Evolutionary conservation across 1,139 yeast species (phyloP), one percentile per base, ranked within the genome.

Genomic region (Geotrichum aggregatum): DNA sequence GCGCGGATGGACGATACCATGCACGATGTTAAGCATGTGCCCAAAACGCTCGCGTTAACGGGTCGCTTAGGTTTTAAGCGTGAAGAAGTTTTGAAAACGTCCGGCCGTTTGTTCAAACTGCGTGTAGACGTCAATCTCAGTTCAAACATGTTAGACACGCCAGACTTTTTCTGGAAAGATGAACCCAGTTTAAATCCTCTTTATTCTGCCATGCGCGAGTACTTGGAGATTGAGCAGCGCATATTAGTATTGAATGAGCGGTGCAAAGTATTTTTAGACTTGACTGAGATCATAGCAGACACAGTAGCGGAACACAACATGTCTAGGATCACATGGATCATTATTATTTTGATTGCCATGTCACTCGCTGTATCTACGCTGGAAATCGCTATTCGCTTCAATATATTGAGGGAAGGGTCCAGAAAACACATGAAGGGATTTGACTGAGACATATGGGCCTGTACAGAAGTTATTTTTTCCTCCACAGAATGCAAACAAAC

Each of bases 101-200:
- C 96, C 0, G 98, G 98, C 13, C 83, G 86, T 64, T 71, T 92
- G 49, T 91, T 91, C 73, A 91, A 89, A 62, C 69, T 92, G 31
- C 74, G 98, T 46, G 96, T 91, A 7, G 98, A 92, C 68, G 98
- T 92, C 3, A 92, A 92, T 65, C 72, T 92, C 52, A 84, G 94
- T 5, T 87, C 96, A 13, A 87, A 89, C 56, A 91, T 92, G 22
- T 74, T 92, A 53, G 98, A 92, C 64, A 89, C 96, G 0, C 98
- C 98, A 0, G 96, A 87, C 55, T 89, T 88, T 63, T 92, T 92
- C 67, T 92, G 98, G 98, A 87, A 92, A 24, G 80, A 85, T 57
- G 98, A 92, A 68, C 98, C 98, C 2, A 91, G 96, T 35, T 76
- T 92, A 58, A 95, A 91, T 66, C 98, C 98, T 1, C 73, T 92